phyloP scores from a whole-genome alignment of 768 basidiomycete genomes.

The Termitomyces sp. region DNA sequence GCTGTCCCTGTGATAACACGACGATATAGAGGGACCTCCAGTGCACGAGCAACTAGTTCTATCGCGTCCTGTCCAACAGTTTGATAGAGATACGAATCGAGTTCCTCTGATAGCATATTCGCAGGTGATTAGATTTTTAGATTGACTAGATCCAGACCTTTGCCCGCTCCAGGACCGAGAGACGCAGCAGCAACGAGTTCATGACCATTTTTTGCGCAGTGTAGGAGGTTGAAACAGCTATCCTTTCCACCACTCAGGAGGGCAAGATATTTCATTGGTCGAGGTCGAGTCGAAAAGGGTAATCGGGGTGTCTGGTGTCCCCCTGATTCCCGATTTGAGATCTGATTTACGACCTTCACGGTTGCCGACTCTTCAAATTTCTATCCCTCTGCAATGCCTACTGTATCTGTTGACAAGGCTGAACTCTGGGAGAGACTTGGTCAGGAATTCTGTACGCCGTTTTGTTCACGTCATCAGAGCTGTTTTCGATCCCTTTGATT shows the following conservation, averaged over 20 bases:
- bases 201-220: slow-evolving; percentile 85
- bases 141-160: slow-evolving; percentile 55
- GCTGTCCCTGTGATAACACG: slow-evolving; percentile 79
- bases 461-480: slow-evolving; percentile 11
- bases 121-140: slow-evolving; percentile 21
- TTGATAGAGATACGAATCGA: slow-evolving; percentile 98
- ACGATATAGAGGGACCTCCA: slow-evolving; percentile 85
- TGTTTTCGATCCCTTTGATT: slow-evolving; percentile 20
- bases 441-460: slow-evolving; percentile 67
- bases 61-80: slow-evolving; percentile 98
- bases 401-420: slow-evolving; percentile 92
- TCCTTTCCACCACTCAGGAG: slow-evolving; percentile 98
- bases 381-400: slow-evolving; percentile 70
- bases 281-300: slow-evolving; percentile 15
- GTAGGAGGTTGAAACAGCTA: slow-evolving; percentile 92
- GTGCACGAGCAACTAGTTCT: slow-evolving; percentile 77
- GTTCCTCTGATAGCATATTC: slow-evolving; percentile 70
- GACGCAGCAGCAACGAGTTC: slow-evolving; percentile 87
- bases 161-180: slow-evolving; percentile 78
- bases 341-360: slow-evolving; percentile 17
- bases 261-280: slow-evolving; percentile 85
- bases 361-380: slow-evolving; percentile 12
- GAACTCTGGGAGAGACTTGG: slow-evolving; percentile 90
- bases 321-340: slow-evolving; percentile 25
- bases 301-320: slow-evolving; percentile 22